phyloP scores from a whole-genome alignment of 1,139 yeast species.

The Taiozyma sp. region DNA sequence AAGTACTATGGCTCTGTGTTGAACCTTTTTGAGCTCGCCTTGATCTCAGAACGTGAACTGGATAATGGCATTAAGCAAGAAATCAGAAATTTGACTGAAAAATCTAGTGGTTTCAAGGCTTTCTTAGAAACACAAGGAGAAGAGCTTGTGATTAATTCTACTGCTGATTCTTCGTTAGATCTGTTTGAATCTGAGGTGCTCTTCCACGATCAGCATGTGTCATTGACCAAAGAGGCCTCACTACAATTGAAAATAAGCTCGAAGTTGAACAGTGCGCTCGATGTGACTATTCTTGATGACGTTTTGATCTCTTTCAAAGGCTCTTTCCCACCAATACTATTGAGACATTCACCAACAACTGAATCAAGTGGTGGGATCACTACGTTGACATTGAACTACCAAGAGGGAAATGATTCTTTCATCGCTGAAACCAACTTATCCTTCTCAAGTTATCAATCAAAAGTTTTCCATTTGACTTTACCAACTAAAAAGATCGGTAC shows the following conservation, averaged over 20 bases:
- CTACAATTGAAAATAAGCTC: slow-evolving; percentile 29
- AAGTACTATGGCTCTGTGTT: slow-evolving; percentile 27
- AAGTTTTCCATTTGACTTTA: slow-evolving; percentile 12
- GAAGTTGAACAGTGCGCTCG: slow-evolving; percentile 22
- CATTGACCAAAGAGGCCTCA: slow-evolving; percentile 20
- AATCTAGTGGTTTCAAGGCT: not conserved
- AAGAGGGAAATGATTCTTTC: slow-evolving; percentile 4
- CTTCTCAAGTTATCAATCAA: slow-evolving; percentile 10
- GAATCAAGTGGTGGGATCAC: not conserved
- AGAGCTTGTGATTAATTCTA: slow-evolving; percentile 17
- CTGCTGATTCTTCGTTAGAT: slow-evolving; percentile 22
- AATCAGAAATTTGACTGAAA: not conserved
- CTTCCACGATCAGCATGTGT: slow-evolving; percentile 18
- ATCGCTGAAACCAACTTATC: slow-evolving; percentile 9
- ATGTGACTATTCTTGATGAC: slow-evolving; percentile 18
- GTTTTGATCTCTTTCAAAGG: slow-evolving; percentile 24
- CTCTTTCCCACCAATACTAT: slow-evolving; percentile 9
- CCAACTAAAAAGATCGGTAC: slow-evolving; percentile 18
- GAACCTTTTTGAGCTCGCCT: slow-evolving; percentile 26
- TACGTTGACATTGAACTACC: slow-evolving; percentile 1
- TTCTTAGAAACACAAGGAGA: slow-evolving; percentile 9
- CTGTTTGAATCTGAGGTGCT: slow-evolving; percentile 20
- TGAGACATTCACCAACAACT: slow-evolving; percentile 15
- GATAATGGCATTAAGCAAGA: slow-evolving; percentile 5
- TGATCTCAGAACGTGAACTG: slow-evolving; percentile 13